Evolutionary conservation across 1,284 basidiomycete genomes (phyloP), one percentile per base, ranked within the genome.

Genomic region (Moniliella sp.): DNA sequence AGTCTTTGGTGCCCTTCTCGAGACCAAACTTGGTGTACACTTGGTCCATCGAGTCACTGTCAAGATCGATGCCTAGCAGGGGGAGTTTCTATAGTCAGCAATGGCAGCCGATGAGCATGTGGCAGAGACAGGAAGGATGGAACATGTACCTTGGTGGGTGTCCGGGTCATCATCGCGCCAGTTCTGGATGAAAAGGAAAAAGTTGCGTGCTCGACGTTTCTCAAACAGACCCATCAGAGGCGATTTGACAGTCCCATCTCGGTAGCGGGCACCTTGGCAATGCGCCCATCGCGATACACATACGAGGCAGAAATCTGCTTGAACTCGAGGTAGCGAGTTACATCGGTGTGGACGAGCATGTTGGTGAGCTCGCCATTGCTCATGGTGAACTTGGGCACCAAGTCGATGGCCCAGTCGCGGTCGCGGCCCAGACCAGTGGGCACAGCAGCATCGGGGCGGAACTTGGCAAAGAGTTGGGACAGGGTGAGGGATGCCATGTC

Each of bases 291-390:
- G 33, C 88, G 77, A 64, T 86, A 94, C 39, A 99, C 91, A 63
- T 79, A 97, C 55, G 80, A 86, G 34, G 88, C 91, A 1, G 91
- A 83, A 63, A 99, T 94, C 67, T 94, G 88, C 70, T 97, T 97
- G 70, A 97, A 97, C 64, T 97, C 91, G 58, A 99, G 77, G 67
- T 99, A 99, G 41, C 86, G 76, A 19, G 82, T 91, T 42, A 99
- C 91, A 60, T 97, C 86, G 48, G 91, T 97, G 69, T 97, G 88
- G 29, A 97, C 86, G 43, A 99, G 76, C 64, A 99, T 97, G 64
- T 78, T 79, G 37, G 86, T 93, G 57, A 99, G 76, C 64, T 94
- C 88, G 39, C 91, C 91, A 15, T 83, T 88, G 21, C 88, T 79
- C 59, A 97, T 86, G 69, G 97, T 97, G 68, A 54, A 50, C 38